phyloP scores from a whole-genome alignment of 1,284 basidiomycete genomes.

The Irpex lacteus region DNA sequence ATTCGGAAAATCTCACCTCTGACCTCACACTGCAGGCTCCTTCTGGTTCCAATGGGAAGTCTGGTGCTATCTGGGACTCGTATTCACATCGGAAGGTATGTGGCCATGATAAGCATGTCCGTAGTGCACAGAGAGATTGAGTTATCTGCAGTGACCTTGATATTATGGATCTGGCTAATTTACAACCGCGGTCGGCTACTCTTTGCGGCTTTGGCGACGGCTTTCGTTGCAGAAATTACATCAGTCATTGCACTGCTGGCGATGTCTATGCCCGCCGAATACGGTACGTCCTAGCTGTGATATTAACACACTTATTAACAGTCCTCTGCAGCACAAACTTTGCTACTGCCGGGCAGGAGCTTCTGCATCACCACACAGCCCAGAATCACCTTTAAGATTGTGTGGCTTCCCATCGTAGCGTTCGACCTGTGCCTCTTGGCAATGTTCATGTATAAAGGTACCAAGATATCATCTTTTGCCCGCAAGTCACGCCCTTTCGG shows the following conservation, averaged over 20 bases:
- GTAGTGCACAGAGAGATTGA: not conserved
- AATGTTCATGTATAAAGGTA: constrained; percentile 23
- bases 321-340: constrained; percentile 13
- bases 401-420: constrained; percentile 25
- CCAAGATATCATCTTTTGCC: constrained; percentile 5
- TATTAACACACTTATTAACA: not conserved
- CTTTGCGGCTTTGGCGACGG: constrained; percentile 14
- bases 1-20: not conserved
- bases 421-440: constrained; percentile 21
- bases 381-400: constrained; percentile 16
- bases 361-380: constrained; percentile 20
- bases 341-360: constrained; percentile 13
- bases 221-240: constrained; percentile 17
- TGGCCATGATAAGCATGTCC: not conserved
- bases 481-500: constrained; percentile 10
- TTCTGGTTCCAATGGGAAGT: constrained; percentile 28
- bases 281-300: constrained; percentile 15
- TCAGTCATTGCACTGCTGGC: constrained; percentile 18
- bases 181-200: constrained; percentile 23
- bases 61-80: constrained; percentile 23
- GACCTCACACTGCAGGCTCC: constrained; percentile 13
- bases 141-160: constrained; percentile 19
- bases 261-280: constrained; percentile 13
- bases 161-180: constrained; percentile 27
- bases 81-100: constrained; percentile 26